phyloP scores from a whole-genome alignment of 2,329 filamentous ascomycete species.

The Verticillium alfalfae region DNA sequence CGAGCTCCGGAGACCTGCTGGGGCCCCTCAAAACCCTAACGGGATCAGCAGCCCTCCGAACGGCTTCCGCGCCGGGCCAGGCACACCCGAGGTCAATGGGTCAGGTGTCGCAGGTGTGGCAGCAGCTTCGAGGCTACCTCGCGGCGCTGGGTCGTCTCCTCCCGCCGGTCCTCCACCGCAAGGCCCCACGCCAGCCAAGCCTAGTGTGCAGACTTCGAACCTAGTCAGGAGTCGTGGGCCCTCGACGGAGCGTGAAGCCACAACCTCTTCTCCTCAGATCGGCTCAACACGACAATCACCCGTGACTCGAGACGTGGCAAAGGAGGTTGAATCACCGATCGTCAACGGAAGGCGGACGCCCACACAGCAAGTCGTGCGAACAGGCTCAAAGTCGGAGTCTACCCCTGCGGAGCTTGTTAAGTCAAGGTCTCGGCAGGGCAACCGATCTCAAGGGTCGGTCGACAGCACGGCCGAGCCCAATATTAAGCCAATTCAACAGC shows the following conservation, averaged over 20 bases:
- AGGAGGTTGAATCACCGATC: slow-evolving; percentile 43
- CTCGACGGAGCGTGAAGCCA: slow-evolving; percentile 39
- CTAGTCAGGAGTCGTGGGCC: slow-evolving; percentile 40
- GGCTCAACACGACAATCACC: slow-evolving; percentile 31
- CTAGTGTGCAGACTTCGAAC: slow-evolving; percentile 31
- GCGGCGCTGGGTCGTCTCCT: slow-evolving; percentile 27
- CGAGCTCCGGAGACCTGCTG: slow-evolving; percentile 44
- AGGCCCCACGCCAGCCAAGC: slow-evolving; percentile 46
- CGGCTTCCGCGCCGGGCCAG: slow-evolving; percentile 32
- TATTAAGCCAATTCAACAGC: slow-evolving; percentile 29
- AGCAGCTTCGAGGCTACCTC: slow-evolving; percentile 31
- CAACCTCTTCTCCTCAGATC: slow-evolving; percentile 28
- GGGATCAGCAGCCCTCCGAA: slow-evolving; percentile 32
- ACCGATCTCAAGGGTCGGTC: slow-evolving; percentile 58
- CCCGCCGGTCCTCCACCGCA: slow-evolving; percentile 44
- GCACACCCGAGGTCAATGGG: slow-evolving; percentile 30
- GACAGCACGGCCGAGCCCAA: slow-evolving; percentile 61
- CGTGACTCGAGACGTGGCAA: slow-evolving; percentile 30
- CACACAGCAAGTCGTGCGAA: slow-evolving; percentile 39
- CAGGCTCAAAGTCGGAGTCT: slow-evolving; percentile 29
- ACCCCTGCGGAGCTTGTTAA: slow-evolving; percentile 23
- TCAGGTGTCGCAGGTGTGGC: slow-evolving; percentile 24
- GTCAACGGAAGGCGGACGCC: slow-evolving; percentile 62
- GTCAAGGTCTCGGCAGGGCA: slow-evolving; percentile 26
- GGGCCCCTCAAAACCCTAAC: slow-evolving; percentile 24